Evolutionary conservation across 2,329 filamentous ascomycete genomes (phyloP), one percentile per base, ranked within the genome.

Genomic region (Curvularia sp.): DNA sequence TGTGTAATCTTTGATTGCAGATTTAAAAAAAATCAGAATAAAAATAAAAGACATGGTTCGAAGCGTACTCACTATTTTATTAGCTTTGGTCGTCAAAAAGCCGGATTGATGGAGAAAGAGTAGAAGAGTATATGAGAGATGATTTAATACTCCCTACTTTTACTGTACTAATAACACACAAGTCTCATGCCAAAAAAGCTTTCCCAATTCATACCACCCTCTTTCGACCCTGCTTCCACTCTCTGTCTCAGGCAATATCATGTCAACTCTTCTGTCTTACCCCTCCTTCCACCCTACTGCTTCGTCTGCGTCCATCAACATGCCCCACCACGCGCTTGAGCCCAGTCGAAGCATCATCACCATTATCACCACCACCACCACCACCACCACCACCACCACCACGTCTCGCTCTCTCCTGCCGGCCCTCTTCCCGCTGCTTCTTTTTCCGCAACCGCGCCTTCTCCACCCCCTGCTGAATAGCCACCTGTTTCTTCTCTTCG

Each of bases 401-500:
- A 19, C 27, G 38, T 4, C 4, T 9, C 25, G 13, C 48, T 9
- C 25, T 12, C 21, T 38, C 19, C n/a, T 42, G 23, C 21, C n/a
- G 25, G 28, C 30, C 23, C 23, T 25, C 21, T 19, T 12, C 39
- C 6, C 18, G 27, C 41, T 55, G 19, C 27, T 39, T 49, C 19
- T 45, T 3, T n/a, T 48, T 43, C 12, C 30, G 4, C 19, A 42
- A 19, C 12, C 47, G 34, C 27, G 28, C 28, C 49, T 49, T 49
- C 10, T 30, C 34, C 15, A 49, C 36, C 23, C 41, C 43, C 36
- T 32, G 23, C 10, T 43, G 19, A 18, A 45, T 13, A 27, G 36
- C 23, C n/a, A 25, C 25, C 6, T 46, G 52, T 34, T 38, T 53
- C 43, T 38, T 60, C 25, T 61, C 54, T 9, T 61, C 51, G 3